A percentile compares a stretch with the other conserved stretches of the same genome.
Evolutionary conservation across 176 grass and related monocot species (phyloP).

Genomic region (Calamus simplicifolius): DNA sequence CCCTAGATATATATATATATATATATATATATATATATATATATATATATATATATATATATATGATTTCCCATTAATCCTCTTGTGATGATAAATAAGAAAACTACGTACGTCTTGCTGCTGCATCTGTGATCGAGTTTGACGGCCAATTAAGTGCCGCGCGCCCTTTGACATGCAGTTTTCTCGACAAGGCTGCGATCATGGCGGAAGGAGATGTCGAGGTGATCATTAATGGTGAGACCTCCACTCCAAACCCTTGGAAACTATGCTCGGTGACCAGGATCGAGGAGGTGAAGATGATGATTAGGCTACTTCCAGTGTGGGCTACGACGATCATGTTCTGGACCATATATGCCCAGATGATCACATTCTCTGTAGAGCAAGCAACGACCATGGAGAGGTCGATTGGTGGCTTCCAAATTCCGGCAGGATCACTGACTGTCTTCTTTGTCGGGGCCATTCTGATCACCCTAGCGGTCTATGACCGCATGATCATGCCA

Average conservation of each 20-base stretch:
- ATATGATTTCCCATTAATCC: no score
- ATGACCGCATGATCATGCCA: constrained; percentile 64
- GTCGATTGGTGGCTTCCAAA: constrained; percentile 44
- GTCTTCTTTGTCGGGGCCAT: constrained; percentile 68
- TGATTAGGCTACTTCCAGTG: constrained; percentile 61
- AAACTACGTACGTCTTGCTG: no score
- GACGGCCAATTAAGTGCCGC: neutral
- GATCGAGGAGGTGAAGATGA: constrained; percentile 89
- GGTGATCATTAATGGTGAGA: constrained; percentile 8
- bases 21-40: no score
- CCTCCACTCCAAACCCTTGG: constrained; percentile 46
- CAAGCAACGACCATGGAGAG: constrained; percentile 85
- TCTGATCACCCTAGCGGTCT: constrained; percentile 56
- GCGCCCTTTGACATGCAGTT: constrained; percentile 22
- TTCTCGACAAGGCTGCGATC: constrained; percentile 62
- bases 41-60: no score
- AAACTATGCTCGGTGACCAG: constrained; percentile 58
- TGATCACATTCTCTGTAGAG: constrained; percentile 91
- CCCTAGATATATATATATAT: no score
- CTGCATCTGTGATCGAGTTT: no score
- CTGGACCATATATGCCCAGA: constrained; percentile 81
- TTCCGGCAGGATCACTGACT: constrained; percentile 66
- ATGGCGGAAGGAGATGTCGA: constrained; percentile 43
- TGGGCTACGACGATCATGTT: constrained; percentile 90
- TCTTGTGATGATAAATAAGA: no score